Base-by-base conservation (phyloP, 139 green algal species). In the Tetradesmus lagerheimii region DNA sequence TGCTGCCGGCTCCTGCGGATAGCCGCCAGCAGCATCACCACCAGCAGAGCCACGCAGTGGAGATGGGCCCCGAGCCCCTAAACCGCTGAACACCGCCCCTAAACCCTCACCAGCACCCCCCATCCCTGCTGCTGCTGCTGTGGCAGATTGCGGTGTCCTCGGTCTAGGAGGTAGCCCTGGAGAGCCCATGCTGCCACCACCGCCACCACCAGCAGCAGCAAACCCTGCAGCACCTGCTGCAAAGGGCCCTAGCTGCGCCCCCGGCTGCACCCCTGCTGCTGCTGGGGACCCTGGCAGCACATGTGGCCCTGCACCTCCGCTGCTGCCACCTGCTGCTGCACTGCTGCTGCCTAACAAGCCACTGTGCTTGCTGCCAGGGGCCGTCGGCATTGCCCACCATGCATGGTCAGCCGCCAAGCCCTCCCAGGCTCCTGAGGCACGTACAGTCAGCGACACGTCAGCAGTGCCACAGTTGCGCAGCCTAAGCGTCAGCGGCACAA, bases 401-500 rank as follows among this genome's bases (percentile, higher is more conserved):
- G 82, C 80, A 89, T 81, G 85, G 12, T 89, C 53, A 23, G 35
- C 64, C n/a, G 35, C 23, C 74, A 76, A 0, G 34, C 89, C 87
- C 53, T 86, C 78, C 87, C 87, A 91, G 0, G 45, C 87, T 2
- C 11, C 57, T 77, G 57, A 23, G 20, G 83, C 82, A 88, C 95
- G 91, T 0, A 97, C 84, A 16, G 82, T 84, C 76, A 96, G 38
- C 2, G 81, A 74, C 6, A 91, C 92, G 2, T 78, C 75, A 6
- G 62, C 39, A 1, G 86, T 82, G n/a, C 92, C 81, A 57, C 92
- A 94, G 94, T 96, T 97, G 85, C 91, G 86, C 90, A 97, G 62
- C 8, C 23, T 41, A 37, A 97, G 91, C 34, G 38, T 74, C 71
- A 97, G 83, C 3, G 87, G 89, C 31, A 96, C 88, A n/a, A 93